phyloP scores from a whole-genome alignment of 495 filamentous ascomycete species.

The Penicillium fimorum region DNA sequence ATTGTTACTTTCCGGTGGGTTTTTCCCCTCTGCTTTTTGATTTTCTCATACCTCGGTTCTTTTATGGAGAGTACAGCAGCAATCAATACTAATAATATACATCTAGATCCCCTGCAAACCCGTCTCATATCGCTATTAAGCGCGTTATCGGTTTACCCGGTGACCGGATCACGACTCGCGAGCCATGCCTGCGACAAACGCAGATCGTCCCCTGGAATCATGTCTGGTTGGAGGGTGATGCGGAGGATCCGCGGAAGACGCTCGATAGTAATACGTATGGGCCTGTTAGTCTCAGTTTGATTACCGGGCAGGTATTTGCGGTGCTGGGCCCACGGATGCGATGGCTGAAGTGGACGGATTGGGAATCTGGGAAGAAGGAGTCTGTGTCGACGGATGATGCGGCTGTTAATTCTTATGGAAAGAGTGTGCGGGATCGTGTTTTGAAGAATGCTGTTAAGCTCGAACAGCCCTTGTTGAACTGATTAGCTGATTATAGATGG shows the following conservation, averaged over 20 bases:
- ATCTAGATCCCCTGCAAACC: conserved; percentile 61
- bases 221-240: conserved; percentile 79
- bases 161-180: conserved; percentile 60
- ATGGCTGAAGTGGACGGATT: conserved; percentile 41
- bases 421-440: conserved; percentile 41
- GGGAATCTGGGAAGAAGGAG: conserved; percentile 33
- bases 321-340: conserved; percentile 61
- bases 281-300: conserved; percentile 58
- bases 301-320: conserved; percentile 62
- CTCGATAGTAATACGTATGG: conserved; percentile 77
- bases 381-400: conserved; percentile 13
- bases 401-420: conserved; percentile 32
- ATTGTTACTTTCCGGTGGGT: conserved; percentile 53
- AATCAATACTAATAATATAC: not conserved
- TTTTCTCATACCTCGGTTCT: not conserved
- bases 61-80: not conserved
- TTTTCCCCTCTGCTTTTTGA: conserved; percentile 1
- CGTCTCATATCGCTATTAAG: conserved; percentile 62
- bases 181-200: conserved; percentile 55
- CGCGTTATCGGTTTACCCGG: conserved; percentile 68
- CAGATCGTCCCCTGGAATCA: conserved; percentile 67
- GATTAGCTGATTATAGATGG: not conserved
- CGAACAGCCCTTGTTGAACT: conserved; percentile 33
- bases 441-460: conserved; percentile 41
- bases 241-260: conserved; percentile 50